Evolutionary conservation across 345 rosid genomes (phyloP).

Genomic region (Linum trigynum): DNA sequence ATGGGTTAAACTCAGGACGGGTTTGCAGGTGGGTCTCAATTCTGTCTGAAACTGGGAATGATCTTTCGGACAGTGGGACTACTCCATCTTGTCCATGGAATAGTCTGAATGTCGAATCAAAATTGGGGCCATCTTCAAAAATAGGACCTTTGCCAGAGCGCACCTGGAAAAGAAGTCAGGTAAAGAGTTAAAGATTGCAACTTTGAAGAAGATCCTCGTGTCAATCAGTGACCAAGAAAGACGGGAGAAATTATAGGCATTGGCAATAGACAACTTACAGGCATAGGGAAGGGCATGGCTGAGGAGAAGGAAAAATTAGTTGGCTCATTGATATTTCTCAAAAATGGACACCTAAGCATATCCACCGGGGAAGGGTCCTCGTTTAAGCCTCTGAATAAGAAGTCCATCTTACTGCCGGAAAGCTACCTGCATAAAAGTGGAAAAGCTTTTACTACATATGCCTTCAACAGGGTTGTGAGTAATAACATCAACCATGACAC

Average conservation of each 20-base stretch:
- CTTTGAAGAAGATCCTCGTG: background rate
- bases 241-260: background rate
- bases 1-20: conserved; percentile 61
- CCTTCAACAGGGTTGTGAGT: no score
- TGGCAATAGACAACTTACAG: conserved; percentile 41
- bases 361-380: conserved; percentile 42
- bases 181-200: background rate
- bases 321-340: conserved; percentile 94
- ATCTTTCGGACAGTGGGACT: conserved; percentile 69
- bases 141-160: conserved; percentile 75
- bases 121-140: conserved; percentile 96
- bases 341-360: conserved; percentile 73
- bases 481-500: background rate
- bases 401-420: conserved; percentile 36
- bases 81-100: conserved; percentile 95
- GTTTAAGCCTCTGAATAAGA: conserved; percentile 38
- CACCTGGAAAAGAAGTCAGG: conserved; percentile 23
- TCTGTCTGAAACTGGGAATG: conserved; percentile 26
- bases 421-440: conserved; percentile 23
- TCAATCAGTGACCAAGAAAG: background rate
- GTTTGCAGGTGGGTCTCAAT: conserved; percentile 20
- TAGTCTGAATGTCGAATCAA: conserved; percentile 81
- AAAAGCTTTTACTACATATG: background rate
- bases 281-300: conserved; percentile 53
- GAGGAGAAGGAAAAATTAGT: conserved; percentile 77